Conservation (phyloP, 176 grass and related monocot species). For the barley (Hordeum vulgare) region MorexV3_pseudomolecules_assembly NC_058524.1:124326840-124327339, state of each 20-base stretch:
- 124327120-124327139: constrained; percentile 72
- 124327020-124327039: constrained; percentile 91
- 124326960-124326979: constrained; percentile 7
- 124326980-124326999: constrained; percentile 29
- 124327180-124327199: constrained; percentile 77
- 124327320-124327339: not conserved
- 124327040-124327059: constrained; percentile 98
- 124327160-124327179: constrained; percentile 64
- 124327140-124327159: constrained; percentile 68
- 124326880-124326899: constrained; percentile 10
- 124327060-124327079: constrained; percentile 67
- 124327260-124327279: not conserved
- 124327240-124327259: not conserved
- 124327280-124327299: not conserved
- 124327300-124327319: not conserved
- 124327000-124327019: constrained; percentile 50
- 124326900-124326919: constrained; percentile 5
- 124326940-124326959: constrained; percentile 10
- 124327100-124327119: constrained; percentile 62
- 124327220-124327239: constrained; percentile 60
- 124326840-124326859: constrained; percentile 11
- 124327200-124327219: constrained; percentile 81
- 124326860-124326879: not conserved
- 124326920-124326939: constrained; percentile 33
- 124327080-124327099: constrained; percentile 64